These are phyloP conservation scores for Globisporangium cederbergense DNA, from an alignment of 352 stramenopile genomes.

Conservation along the genomic window DNA sequence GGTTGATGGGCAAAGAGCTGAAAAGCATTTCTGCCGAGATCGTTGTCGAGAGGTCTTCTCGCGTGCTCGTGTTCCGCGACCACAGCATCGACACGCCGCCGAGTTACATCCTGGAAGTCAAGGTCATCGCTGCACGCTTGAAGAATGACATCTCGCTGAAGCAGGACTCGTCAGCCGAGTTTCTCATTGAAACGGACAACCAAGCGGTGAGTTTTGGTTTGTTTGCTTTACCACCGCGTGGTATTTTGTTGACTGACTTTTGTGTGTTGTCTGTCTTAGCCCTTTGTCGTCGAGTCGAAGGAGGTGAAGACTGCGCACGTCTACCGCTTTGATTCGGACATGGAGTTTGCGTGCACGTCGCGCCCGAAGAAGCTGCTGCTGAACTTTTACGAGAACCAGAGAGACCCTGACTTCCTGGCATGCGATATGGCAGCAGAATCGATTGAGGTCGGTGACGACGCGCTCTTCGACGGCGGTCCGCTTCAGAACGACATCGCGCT, in stretches of 20 bases:
- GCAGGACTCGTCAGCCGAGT: constrained; percentile 53
- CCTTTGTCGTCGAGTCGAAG: constrained; percentile 56
- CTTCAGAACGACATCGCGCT: constrained; percentile 28
- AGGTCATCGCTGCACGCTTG: constrained; percentile 74
- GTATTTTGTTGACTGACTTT: not conserved
- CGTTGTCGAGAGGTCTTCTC: constrained; percentile 71
- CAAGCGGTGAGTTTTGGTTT: constrained; percentile 31
- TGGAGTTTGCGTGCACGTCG: constrained; percentile 61
- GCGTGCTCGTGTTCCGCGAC: constrained; percentile 77
- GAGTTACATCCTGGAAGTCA: constrained; percentile 80
- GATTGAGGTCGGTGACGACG: constrained; percentile 57
- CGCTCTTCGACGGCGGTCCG: constrained; percentile 30
- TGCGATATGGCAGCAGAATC: constrained; percentile 35
- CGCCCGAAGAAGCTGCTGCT: constrained; percentile 67
- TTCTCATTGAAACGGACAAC: constrained; percentile 66
- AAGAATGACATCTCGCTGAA: constrained; percentile 58
- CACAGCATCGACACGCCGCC: constrained; percentile 48
- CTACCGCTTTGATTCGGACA: constrained; percentile 80
- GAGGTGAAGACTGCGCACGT: constrained; percentile 74
- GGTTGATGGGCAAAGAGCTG: constrained; percentile 66
- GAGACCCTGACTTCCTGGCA: constrained; percentile 20
- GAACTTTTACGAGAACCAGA: constrained; percentile 66
- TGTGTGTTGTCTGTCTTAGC: constrained; percentile 14
- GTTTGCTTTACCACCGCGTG: not conserved
- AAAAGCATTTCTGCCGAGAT: constrained; percentile 72